phyloP scores from a whole-genome alignment of 2,329 filamentous ascomycete genomes.

The Tolypocladium cylindrosporum region DNA sequence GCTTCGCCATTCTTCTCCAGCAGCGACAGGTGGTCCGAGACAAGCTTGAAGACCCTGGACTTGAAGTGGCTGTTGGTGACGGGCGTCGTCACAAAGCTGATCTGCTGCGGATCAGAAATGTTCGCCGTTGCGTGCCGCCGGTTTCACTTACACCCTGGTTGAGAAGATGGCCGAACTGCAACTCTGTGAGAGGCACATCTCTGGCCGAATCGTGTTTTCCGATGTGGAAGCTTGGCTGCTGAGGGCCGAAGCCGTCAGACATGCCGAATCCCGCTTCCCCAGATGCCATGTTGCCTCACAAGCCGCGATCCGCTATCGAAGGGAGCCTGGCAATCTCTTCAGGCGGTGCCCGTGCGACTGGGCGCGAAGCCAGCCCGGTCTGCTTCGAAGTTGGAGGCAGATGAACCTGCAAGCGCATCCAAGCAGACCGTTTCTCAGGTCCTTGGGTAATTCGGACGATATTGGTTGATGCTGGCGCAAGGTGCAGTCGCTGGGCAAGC shows the following conservation, averaged over 20 bases:
- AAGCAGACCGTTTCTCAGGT: not conserved
- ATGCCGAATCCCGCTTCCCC: constrained; percentile 10
- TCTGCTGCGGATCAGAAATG: constrained; percentile 33
- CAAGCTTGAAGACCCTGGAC: constrained; percentile 52
- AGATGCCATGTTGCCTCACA: constrained; percentile 11
- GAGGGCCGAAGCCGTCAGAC: constrained; percentile 15
- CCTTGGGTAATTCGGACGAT: not conserved
- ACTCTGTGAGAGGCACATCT: constrained; percentile 47
- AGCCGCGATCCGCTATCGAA: not conserved
- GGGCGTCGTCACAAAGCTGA: constrained; percentile 68
- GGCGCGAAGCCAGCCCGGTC: not conserved
- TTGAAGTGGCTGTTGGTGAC: constrained; percentile 69
- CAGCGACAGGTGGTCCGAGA: constrained; percentile 43
- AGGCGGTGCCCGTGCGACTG: not conserved
- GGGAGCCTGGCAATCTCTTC: not conserved
- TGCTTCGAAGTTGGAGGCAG: not conserved
- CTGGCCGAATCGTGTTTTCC: constrained; percentile 64
- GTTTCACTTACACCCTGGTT: constrained; percentile 52
- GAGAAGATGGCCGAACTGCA: constrained; percentile 57
- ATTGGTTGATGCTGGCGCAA: not conserved
- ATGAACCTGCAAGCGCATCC: not conserved
- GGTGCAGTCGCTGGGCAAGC: not conserved
- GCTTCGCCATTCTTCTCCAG: constrained; percentile 30
- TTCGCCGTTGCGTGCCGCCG: not conserved
- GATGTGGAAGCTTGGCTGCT: constrained; percentile 49